These are phyloP conservation scores for Penicillium rolfsii DNA, from an alignment of 2,329 filamentous ascomycete species.

Conservation along the genomic window DNA sequence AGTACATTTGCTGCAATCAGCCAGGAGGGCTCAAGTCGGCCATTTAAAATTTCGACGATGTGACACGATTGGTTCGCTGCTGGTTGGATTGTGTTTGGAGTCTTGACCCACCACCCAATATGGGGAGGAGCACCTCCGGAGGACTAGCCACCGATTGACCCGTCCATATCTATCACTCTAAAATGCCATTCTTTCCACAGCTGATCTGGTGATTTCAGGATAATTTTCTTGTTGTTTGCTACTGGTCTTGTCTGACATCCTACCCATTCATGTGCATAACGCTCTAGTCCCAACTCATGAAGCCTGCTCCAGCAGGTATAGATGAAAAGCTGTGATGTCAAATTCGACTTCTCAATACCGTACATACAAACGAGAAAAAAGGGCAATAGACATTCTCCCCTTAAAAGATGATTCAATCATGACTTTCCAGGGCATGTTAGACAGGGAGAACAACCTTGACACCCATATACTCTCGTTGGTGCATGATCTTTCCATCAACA, in stretches of 20 bases:
- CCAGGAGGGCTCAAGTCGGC: background rate
- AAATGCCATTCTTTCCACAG: too few relatives aligned
- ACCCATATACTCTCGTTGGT: slow-evolving; percentile 53
- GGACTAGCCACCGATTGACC: background rate
- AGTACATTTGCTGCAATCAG: background rate
- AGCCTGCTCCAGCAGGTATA: background rate
- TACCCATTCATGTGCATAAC: background rate
- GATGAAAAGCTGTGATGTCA: background rate
- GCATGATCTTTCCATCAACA: slow-evolving; percentile 52
- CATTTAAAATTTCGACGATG: background rate
- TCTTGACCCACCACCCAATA: background rate
- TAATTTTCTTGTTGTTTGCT: too few relatives aligned
- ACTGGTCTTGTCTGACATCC: too few relatives aligned
- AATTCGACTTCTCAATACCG: background rate
- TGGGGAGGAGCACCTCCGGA: background rate
- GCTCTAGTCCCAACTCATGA: background rate
- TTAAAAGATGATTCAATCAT: background rate
- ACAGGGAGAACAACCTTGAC: slow-evolving; percentile 52
- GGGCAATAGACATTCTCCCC: background rate
- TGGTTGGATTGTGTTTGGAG: background rate
- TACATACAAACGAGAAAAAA: background rate
- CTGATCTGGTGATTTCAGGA: too few relatives aligned
- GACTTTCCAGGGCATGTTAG: background rate
- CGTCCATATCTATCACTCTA: too few relatives aligned
- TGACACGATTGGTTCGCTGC: background rate